Conservation (phyloP, 2,329 filamentous ascomycete genomes). For the Aspergillus quadrilineatus region DNA sequence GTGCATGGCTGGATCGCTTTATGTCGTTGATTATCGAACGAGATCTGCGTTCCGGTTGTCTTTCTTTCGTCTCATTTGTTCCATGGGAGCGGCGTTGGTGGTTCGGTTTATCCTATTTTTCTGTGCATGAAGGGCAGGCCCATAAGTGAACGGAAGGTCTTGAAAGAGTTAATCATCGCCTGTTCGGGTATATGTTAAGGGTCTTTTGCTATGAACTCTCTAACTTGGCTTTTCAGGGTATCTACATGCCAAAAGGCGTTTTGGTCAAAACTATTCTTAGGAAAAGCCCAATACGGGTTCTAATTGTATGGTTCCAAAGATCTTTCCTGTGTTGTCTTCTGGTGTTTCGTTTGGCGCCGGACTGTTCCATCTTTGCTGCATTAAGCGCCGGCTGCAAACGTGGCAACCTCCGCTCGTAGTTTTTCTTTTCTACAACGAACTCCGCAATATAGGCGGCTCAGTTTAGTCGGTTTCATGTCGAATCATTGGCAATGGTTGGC, state of each 20-base stretch:
- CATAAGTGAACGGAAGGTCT: not conserved
- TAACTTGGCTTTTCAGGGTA: conserved; percentile 5
- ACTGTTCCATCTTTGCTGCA: conserved; percentile 1
- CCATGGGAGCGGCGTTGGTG: conserved; percentile 37
- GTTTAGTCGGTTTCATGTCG: not conserved
- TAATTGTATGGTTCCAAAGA: not conserved
- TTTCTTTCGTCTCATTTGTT: conserved; percentile 16
- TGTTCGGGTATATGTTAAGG: not conserved
- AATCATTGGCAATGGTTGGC: not conserved
- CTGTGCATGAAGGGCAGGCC: conserved; percentile 3
- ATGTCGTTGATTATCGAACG: conserved; percentile 1
- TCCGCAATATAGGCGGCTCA: not conserved
- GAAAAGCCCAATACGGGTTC: conserved; percentile 1
- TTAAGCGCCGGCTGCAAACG: conserved; percentile 13
- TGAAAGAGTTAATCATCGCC: conserved; percentile 3
- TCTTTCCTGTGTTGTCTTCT: not conserved
- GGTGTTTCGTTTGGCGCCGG: conserved; percentile 7
- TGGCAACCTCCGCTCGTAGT: conserved; percentile 2
- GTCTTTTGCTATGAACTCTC: conserved; percentile 2
- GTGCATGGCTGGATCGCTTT: conserved; percentile 4
- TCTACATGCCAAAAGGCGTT: conserved; percentile 10
- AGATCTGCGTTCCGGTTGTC: conserved; percentile 2
- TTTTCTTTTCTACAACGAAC: not conserved
- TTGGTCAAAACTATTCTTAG: conserved; percentile 10
- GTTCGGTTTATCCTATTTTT: conserved; percentile 16